A percentile compares a stretch with the other conserved stretches of the same genome.
Conservation (phyloP, 2,329 filamentous ascomycete genomes). For the Sclerotinia sclerotiorum region DNA sequence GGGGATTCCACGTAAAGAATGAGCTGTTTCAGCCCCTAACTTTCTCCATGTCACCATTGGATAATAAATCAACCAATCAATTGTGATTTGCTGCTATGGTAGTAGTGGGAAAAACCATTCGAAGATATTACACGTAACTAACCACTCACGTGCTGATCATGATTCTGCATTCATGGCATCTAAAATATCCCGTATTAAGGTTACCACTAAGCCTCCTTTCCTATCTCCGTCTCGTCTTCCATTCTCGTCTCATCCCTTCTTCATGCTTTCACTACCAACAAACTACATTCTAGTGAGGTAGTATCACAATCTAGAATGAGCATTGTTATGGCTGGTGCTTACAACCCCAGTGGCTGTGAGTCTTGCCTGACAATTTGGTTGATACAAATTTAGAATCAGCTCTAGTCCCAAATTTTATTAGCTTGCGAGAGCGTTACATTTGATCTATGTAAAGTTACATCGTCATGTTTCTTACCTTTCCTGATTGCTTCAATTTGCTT, state of each 20-base stretch:
- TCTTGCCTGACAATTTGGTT: not conserved
- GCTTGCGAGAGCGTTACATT: not conserved
- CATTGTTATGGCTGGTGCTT: not conserved
- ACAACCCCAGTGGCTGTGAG: not conserved
- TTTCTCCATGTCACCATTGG: not conserved
- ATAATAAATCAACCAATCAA: not conserved
- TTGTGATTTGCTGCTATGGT: not conserved
- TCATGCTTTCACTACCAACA: not conserved
- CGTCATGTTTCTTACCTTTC: not conserved
- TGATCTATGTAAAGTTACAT: conserved; percentile 9
- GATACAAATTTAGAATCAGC: not conserved
- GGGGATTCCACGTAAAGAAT: not conserved
- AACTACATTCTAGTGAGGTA: not conserved
- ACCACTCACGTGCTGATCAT: not conserved
- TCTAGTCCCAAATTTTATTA: not conserved
- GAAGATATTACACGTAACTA: too few relatives aligned
- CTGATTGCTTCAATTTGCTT: not conserved
- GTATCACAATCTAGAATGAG: not conserved
- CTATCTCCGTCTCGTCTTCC: not conserved
- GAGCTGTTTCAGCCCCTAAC: not conserved
- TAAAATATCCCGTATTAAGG: not conserved
- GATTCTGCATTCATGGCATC: not conserved
- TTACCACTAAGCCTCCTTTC: not conserved
- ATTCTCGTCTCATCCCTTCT: not conserved
- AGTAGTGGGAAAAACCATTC: too few relatives aligned